Base-by-base conservation (phyloP, 164 flowering plant species). In the Dillenia suffruticosa region DNA sequence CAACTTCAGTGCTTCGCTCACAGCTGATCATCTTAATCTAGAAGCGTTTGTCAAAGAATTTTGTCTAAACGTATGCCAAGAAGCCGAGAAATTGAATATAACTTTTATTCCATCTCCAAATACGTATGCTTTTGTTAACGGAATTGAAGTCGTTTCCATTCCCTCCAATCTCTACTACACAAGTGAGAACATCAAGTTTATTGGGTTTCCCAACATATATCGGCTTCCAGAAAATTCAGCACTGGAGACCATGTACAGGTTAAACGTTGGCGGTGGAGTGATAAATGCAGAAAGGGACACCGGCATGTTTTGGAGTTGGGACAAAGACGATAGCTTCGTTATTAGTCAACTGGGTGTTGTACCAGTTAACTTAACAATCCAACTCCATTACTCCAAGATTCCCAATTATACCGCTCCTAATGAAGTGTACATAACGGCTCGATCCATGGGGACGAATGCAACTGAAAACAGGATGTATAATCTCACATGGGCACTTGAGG, bases 61-160 rank as follows among this genome's bases (percentile, higher is more conserved):
- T 61, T 58, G 54, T 22, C 8, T 80, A 26, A 52, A 16, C 43
- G 64, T 74, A 1, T 56, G 15, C 40, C 40, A 32, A 2, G 64
- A 58, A 8, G 13, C 48, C 10, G 56, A 62, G 17, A 46, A 0
- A 3, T 46, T 76, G 12, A 71, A 43, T 61, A 22, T 82, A 5
- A 77, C 75, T 7, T 72, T 79, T 52, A 51, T 67, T 15, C 85
- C 79, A 0, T 12, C 26, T 44, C 54, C 58, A 0, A 8, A 47
- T 14, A 17, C 75, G 0, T 73, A 47, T 26, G 86, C 71, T 3
- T 79, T 79, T 57, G 45, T 82, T 1, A 82, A 79, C 12, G 86
- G 80, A 0, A 75, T 82, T 26, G 82, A 82, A 17, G 56, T 82
- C 10, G 68, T 77, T 1, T 74, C 86, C 14, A 64, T 82, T 71